Base-by-base conservation (phyloP, 2,329 filamentous ascomycete species). In the Epichloe aotearoae region DNA sequence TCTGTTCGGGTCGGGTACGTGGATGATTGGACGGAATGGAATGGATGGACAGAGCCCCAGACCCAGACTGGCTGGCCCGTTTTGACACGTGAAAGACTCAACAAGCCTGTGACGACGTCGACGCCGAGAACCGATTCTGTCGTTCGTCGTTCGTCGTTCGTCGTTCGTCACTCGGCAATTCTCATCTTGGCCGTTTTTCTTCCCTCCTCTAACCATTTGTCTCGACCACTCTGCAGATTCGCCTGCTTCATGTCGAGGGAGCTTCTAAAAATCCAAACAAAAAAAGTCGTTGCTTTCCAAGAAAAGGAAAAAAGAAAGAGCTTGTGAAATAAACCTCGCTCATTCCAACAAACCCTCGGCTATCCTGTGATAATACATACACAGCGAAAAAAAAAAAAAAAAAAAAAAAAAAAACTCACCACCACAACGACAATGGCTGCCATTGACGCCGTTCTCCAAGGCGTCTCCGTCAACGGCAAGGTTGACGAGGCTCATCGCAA, bases 391-490 rank as follows among this genome's bases (percentile, higher is more conserved):
- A 15, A 30, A 33, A 15, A 33, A 33, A 15, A 7, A 34, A 23
- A 23, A n/a, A 14, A 30, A 23, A 47, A 4, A 38, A 20, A 47
- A 4, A 26, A 26, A 15, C 20, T 8, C 30, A 42, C 14, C 40
- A 17, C 17, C 43, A 34, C 17, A 23, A 54, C 8, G 45, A 54
- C 55, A 59, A 89, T 88, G 84, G 75, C 82, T 57, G 75, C 77
- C 58, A 79, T 79, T 64, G 86, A 95, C 52, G 72, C 77, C 57
- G 86, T 95, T 64, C 84, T 96, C 59, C 83, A 89, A 69, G 89
- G 89, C 70, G 90, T 96, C 64, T 81, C 83, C 70, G 80, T 97
- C 75, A 83, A 88, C 62, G 91, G 88, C 63, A 70, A 79, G 55
- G 73, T 97, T 64, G 82, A 82, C 63, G 82, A 91, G 53, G 74